Base-by-base conservation (phyloP, 305 asterid genomes). In the Solanum aculeatissimum region DNA sequence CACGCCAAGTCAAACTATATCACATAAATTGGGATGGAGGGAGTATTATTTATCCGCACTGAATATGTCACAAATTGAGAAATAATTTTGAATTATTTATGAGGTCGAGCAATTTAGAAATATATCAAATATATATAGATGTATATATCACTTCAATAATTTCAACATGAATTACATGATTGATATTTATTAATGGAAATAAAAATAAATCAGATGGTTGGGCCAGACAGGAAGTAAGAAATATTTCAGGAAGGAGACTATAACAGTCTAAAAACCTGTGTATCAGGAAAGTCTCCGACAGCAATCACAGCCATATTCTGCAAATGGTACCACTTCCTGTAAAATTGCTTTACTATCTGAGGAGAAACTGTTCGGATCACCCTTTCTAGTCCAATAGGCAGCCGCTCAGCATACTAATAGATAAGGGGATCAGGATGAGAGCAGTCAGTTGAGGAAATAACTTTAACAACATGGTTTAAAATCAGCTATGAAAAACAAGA, bases 291-390 rank as follows among this genome's bases (percentile, higher is more conserved):
- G 90, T 94, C 98, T 86, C 99, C 99, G 63, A 96, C 94, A 83
- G 97, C 98, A 90, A 96, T 92, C 89, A 96, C 94, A 77, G 95
- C 98, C 99, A 96, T 96, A 89, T 93, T 93, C 85, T 93, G 95
- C 92, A 92, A 79, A 89, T 91, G 92, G 86, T 96, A 96, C 99
- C 99, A 96, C 85, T 93, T 96, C 87, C 84, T 91, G 86, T 96
- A 96, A 85, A 96, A 96, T 83, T 81, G 89, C 88, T 94, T 94
- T 87, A 96, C 95, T 84, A 74, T 91, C 87, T 93, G 96, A 19
- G 99, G 92, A 63, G 95, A 89, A 84, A 94, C 98, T n/a, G 94
- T 89, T 38, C 95, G 93, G 79, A 96, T 94, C 87, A 96, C 98
- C 91, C 92, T 96, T 86, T 96, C 98, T 45, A 92, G 89, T 87